Evolutionary conservation across 2,329 filamentous ascomycete genomes (phyloP), one percentile per base, ranked within the genome.

Genomic region (Ceratocystis smalleyi): DNA sequence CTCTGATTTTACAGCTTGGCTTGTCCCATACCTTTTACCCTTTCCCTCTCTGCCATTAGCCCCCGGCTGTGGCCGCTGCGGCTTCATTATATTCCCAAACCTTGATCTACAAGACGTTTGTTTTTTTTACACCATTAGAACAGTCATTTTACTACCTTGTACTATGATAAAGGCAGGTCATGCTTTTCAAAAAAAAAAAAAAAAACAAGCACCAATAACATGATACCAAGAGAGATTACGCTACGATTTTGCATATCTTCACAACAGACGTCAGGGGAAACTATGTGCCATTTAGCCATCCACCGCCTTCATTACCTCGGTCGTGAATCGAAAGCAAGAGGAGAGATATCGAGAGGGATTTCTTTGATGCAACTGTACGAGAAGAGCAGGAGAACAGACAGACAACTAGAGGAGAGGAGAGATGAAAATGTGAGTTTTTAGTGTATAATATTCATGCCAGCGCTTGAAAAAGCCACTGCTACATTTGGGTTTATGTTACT

Each of bases 211-310:
- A 15, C 35, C 40, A 61, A 32, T 32, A 19, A 60, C 12, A 61
- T 49, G 59, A 61, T 61, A 61, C 59, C 59, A 61, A 49, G 43
- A 35, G 59, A 61, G 59, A 61, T 45, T 45, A 43, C 54, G 54
- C 30, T 35, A 35, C 15, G 15, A 57, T 57, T 57, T 57, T 57
- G 54, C 27, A 57, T 30, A 57, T 32, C 54, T 40, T 15, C 12
- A 57, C 54, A 57, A n/a, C 54, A 57, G 27, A 57, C 54, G 27
- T n/a, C 54, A 57, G 17, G 35, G 10, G 12, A 30, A 35, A 32
- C 54, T 57, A 40, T 3, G n/a, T 57, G 54, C 19, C 17, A 8
- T 30, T 57, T 57, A 57, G 54, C 15, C 27, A 57, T 35, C 24
- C 47, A 57, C 22, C 17, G 54, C n/a, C 27, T n/a, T 40, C 35